Conservation (phyloP, 345 rosid species). For the Ricinus communis region DNA sequence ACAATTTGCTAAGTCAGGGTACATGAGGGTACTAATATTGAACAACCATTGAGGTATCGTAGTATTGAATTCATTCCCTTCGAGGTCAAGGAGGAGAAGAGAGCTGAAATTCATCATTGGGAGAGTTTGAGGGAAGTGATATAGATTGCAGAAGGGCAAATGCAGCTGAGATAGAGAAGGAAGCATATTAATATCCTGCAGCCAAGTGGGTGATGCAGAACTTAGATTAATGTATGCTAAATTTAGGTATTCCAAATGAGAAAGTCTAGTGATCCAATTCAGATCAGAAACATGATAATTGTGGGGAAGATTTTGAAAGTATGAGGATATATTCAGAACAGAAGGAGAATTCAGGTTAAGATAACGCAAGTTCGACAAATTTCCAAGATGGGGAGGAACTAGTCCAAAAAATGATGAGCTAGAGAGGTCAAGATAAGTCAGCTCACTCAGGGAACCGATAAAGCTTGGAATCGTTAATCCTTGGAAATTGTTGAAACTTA, state of each 20-base stretch:
- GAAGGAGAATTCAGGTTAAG: constrained; percentile 26
- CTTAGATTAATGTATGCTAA: constrained; percentile 26
- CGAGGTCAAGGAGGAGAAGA: constrained; percentile 50
- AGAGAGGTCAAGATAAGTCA: constrained; percentile 30
- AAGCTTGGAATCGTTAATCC: constrained; percentile 23
- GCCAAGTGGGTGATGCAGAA: constrained; percentile 24
- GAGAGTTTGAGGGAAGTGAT: constrained; percentile 6
- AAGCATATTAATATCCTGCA: constrained; percentile 26
- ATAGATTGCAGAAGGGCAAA: constrained; percentile 20
- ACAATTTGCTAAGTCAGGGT: too few relatives aligned
- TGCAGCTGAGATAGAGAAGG: constrained; percentile 33
- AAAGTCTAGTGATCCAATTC: constrained; percentile 26
- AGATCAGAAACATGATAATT: constrained; percentile 3
- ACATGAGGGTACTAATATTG: too few relatives aligned
- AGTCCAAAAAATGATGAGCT: constrained; percentile 20
- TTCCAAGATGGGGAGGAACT: constrained; percentile 30
- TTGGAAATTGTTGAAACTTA: constrained; percentile 24
- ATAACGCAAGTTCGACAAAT: constrained; percentile 19
- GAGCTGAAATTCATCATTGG: constrained; percentile 34
- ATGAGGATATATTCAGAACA: too few relatives aligned
- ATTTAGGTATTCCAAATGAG: constrained; percentile 23
- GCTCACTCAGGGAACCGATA: constrained; percentile 19
- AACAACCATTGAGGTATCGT: constrained; percentile 45
- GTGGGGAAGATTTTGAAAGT: too few relatives aligned
- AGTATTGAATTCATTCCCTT: constrained; percentile 43